Evolutionary conservation across 164 flowering plant species (phyloP), one percentile per base, ranked within the genome.

Genomic region (Pachysandra terminalis): DNA sequence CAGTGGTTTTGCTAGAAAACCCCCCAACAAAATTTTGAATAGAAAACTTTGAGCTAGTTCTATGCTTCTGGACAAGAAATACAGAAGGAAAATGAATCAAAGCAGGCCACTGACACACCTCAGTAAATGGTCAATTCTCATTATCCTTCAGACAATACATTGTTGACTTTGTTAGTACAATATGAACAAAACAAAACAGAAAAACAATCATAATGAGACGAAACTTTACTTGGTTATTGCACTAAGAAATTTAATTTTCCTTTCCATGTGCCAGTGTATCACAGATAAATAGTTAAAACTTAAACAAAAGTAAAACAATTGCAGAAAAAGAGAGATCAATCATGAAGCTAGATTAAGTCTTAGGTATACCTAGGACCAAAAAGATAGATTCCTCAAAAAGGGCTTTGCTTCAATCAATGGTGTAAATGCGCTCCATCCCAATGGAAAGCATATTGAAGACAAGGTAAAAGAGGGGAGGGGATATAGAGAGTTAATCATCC

Each of bases 21-120:
- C 85, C 91, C 41, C 87, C 87, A 61, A 78, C 85, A 81, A 82
- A 81, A 69, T 82, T 81, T 63, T 82, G 88, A 15, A 81, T 26
- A 26, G 90, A 83, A 73, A 81, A 78, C 74, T 90, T 91, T 60
- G 90, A 81, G 73, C 79, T 84, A 65, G 82, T 78, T 80, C 91
- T 82, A 66, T 90, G 93, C 76, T 82, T 90, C 96, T 90, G 87
- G 56, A 71, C 7, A 75, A 69, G 3, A 73, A 75, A 24, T n/a
- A 32, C 49, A 54, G 19, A 40, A 64, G 69, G 45, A 59, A 19
- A 40, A 73, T 12, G 25, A 0, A n/a, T 21, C 49, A 62, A 16
- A 56, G 32, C 28, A 69, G 19, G 28, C 60, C 32, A 57, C 15
- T 13, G 13, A 14, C 59, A 55, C n/a, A 55, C 58, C 9, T 9